Conservation (phyloP, 306 rosid species). For the Trichosanthes cucumerina region DNA sequence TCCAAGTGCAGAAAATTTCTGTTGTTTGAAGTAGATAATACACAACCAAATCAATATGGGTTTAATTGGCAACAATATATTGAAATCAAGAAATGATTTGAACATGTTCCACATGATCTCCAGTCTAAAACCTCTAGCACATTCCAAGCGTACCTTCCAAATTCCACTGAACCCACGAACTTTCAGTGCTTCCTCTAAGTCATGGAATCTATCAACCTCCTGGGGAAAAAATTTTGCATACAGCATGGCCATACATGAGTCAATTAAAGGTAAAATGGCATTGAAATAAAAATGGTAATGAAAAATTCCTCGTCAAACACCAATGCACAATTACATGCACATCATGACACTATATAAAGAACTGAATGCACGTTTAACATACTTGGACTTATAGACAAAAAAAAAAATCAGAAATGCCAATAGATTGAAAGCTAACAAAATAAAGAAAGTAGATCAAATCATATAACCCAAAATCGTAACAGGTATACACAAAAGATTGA, state of each 20-base stretch:
- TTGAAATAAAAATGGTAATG: neutral
- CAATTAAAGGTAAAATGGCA: neutral
- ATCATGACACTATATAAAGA: neutral
- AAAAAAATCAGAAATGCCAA: neutral
- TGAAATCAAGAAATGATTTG: neutral
- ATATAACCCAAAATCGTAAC: neutral
- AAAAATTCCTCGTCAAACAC: neutral
- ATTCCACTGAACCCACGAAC: constrained; percentile 63
- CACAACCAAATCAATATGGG: neutral
- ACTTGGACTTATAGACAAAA: neutral
- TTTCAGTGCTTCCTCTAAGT: constrained; percentile 58
- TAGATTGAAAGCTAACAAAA: neutral
- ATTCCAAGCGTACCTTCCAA: constrained; percentile 66
- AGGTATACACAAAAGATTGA: neutral
- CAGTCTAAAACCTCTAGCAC: neutral
- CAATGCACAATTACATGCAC: neutral
- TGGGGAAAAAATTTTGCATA: constrained; percentile 19
- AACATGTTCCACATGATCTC: neutral
- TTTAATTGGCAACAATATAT: neutral
- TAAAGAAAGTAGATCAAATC: neutral
- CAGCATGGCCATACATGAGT: neutral
- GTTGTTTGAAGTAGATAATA: too few species aligned
- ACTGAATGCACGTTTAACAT: neutral
- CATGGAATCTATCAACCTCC: constrained; percentile 89
- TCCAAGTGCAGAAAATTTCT: neutral